phyloP scores from a whole-genome alignment of 1,284 basidiomycete species.

The Coniferiporia weirii region DNA sequence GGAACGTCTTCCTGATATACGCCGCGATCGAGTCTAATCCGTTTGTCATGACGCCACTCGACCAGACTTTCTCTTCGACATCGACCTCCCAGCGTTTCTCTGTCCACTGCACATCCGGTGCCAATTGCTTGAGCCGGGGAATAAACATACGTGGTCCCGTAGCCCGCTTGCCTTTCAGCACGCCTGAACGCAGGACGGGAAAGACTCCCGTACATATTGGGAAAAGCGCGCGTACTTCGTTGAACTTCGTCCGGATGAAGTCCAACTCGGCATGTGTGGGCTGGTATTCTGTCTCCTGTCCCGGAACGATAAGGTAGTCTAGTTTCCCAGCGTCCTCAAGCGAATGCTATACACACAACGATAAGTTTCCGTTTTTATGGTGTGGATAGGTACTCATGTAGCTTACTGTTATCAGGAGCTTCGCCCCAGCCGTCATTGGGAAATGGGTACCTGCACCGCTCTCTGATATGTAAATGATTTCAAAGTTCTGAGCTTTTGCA shows the following conservation, averaged over 20 bases:
- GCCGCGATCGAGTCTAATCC: background rate
- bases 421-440: background rate
- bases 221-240: background rate
- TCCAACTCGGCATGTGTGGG: background rate
- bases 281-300: background rate
- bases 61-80: background rate
- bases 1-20: background rate
- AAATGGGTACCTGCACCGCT: background rate
- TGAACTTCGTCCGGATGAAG: background rate
- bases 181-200: background rate
- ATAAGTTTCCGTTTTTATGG: background rate
- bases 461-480: background rate
- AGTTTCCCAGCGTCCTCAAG: background rate
- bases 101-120: constrained; percentile 2
- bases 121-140: background rate
- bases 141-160: background rate
- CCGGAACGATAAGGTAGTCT: constrained; percentile 1
- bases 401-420: background rate
- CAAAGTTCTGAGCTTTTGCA: background rate
- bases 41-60: background rate
- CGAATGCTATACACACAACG: background rate
- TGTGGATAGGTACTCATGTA: background rate
- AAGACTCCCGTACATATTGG: constrained; percentile 1
- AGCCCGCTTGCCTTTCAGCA: background rate
- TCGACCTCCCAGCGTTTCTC: background rate